These are phyloP conservation scores for Saccharum hybrid DNA, from an alignment of 202 grass and related monocot genomes.

Conservation along the genomic window DNA sequence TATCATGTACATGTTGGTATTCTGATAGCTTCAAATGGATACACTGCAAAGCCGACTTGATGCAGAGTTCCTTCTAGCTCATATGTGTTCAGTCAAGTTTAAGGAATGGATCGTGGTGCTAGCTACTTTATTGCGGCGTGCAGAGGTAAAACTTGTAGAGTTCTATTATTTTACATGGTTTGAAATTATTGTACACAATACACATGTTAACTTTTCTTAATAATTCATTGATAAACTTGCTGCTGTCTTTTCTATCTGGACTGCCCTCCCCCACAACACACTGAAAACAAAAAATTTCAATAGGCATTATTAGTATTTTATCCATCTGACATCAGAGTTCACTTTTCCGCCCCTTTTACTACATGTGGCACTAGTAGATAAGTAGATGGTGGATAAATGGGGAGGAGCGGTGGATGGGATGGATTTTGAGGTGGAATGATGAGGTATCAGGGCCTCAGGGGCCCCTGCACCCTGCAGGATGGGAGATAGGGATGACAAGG, in stretches of 20 bases:
- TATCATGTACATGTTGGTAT: conserved; percentile 35
- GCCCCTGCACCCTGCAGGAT: not conserved
- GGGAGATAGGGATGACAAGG: not conserved
- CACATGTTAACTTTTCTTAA: conserved; percentile 10
- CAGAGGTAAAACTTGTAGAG: conserved; percentile 64
- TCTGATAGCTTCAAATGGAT: conserved; percentile 87
- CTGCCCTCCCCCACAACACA: not conserved
- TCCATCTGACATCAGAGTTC: conserved; percentile 1
- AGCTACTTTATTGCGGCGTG: conserved; percentile 85
- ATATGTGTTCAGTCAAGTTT: conserved; percentile 99
- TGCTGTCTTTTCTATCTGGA: conserved; percentile 12
- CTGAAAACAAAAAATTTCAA: not conserved
- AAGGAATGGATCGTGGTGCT: conserved; percentile 99
- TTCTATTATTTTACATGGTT: conserved; percentile 27
- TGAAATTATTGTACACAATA: conserved; percentile 1
- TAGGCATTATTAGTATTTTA: not conserved
- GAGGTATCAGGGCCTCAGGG: not conserved
- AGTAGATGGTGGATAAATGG: not conserved
- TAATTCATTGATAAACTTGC: not conserved
- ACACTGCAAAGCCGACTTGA: conserved; percentile 95
- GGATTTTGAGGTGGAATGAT: not conserved
- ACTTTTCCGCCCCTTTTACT: conserved; percentile 1
- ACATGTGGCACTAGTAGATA: not conserved
- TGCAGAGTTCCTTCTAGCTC: conserved; percentile 96
- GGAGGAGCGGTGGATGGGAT: not conserved